These are phyloP conservation scores for Hymenoscyphus repandus DNA, from an alignment of 2,329 filamentous ascomycete species.

Conservation along the genomic window DNA sequence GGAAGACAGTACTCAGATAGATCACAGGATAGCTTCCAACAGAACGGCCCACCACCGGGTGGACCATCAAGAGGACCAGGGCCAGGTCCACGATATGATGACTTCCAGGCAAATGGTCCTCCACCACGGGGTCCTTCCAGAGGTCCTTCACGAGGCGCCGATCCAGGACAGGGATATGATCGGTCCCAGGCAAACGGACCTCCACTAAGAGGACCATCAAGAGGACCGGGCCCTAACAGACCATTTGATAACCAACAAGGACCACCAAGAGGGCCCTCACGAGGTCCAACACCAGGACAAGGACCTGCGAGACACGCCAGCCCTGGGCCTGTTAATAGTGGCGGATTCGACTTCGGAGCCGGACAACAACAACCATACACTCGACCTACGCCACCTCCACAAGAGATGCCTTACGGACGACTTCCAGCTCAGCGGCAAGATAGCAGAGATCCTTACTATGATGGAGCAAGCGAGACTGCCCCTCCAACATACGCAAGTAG, in stretches of 20 bases:
- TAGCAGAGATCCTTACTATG: conserved; percentile 13
- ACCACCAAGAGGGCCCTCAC: conserved; percentile 6
- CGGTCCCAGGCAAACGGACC: not conserved
- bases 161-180: not conserved
- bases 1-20: conserved; percentile 22
- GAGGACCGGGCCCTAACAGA: conserved; percentile 19
- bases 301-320: conserved; percentile 21
- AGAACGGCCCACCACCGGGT: conserved; percentile 2
- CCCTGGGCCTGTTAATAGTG: conserved; percentile 21
- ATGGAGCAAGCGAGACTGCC: conserved; percentile 10
- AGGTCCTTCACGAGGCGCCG: not conserved
- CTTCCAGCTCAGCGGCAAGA: conserved; percentile 1
- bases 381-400: conserved; percentile 11
- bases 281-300: conserved; percentile 11
- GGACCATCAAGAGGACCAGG: conserved; percentile 2
- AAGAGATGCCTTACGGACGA: conserved; percentile 3
- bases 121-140: not conserved
- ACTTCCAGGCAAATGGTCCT: not conserved
- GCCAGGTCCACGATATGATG: conserved; percentile 4
- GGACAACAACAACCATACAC: conserved; percentile 11
- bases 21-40: conserved; percentile 15
- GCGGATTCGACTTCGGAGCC: conserved; percentile 25
- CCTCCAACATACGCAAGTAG: conserved; percentile 20
- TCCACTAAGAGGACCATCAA: conserved; percentile 2
- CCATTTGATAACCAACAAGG: conserved; percentile 12